Conservation (phyloP, 331 rosid genomes). For the Telfairia occidentalis region DNA sequence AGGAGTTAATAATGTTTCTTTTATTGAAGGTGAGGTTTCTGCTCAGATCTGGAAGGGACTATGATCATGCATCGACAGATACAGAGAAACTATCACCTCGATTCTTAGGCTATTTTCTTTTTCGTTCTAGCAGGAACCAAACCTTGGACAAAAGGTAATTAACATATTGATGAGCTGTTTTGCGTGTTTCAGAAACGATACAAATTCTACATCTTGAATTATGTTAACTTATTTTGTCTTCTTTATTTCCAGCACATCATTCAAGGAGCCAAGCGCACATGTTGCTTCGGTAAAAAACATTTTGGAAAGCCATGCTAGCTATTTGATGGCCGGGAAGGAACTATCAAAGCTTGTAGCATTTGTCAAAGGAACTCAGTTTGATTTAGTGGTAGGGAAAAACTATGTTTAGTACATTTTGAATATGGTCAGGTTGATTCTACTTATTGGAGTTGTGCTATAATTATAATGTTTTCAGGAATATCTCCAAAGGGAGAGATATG, state of each 20-base stretch:
- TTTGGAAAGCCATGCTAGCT: conserved; percentile 89
- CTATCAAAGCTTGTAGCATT: conserved; percentile 97
- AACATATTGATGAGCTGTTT: conserved; percentile 10
- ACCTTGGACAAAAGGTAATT: conserved; percentile 59
- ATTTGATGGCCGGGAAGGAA: conserved; percentile 90
- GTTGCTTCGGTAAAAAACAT: conserved; percentile 76
- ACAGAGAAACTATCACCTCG: conserved; percentile 69
- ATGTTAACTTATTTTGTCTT: conserved; percentile 13
- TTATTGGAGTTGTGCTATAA: conserved; percentile 3
- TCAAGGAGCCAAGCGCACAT: conserved; percentile 87
- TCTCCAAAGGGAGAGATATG: conserved; percentile 84
- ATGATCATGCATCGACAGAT: conserved; percentile 56
- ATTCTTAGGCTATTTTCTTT: conserved; percentile 81
- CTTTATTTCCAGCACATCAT: conserved; percentile 48
- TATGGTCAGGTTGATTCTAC: not conserved
- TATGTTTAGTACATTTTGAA: not conserved
- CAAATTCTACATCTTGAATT: conserved; percentile 5
- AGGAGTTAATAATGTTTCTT: conserved; percentile 15
- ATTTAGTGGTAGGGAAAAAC: conserved; percentile 65
- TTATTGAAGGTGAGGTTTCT: conserved; percentile 80
- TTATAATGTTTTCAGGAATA: conserved; percentile 52
- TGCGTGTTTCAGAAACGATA: not conserved
- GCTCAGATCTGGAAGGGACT: conserved; percentile 88
- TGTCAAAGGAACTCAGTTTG: conserved; percentile 95
- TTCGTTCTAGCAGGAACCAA: conserved; percentile 57